Evolutionary conservation across 2,329 filamentous ascomycete species (phyloP), one percentile per base, ranked within the genome.

Genomic region (Raffaelea ambrosiae): DNA sequence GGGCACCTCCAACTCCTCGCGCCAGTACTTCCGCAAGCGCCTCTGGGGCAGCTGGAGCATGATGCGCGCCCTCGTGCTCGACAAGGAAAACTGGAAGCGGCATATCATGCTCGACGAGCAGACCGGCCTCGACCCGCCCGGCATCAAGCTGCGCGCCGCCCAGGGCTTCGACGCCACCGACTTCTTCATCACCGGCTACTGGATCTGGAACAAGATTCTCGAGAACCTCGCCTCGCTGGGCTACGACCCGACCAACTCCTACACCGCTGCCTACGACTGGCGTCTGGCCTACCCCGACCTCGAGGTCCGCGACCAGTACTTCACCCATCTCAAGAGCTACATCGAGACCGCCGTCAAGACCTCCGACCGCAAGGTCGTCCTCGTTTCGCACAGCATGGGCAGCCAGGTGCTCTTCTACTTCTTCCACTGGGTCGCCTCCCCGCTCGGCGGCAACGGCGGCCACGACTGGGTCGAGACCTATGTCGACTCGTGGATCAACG

Each of bases 201-300:
- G 93, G 93, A 97, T 98, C 51, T 96, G 90, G 90, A 96, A 88
- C 68, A 97, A 97, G 68, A 96, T 98, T 51, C 74, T 98, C 44
- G 93, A 98, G 67, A 98, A 98, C 60, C 72, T 98, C 45, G 93
- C 93, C 0, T 93, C 89, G 0, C 86, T 98, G 50, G 93, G 93
- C 14, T 98, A 98, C 63, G 93, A 98, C 61, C 91, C 93, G 21
- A 83, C 78, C 29, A 85, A 81, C 58, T 81, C 79, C 3, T 84
- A 77, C 57, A 84, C 81, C 0, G 82, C 82, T 1, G 77, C 81
- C 10, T 77, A 98, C 62, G 93, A 98, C 67, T 98, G 93, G 93
- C 81, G 93, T 21, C 70, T 98, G 48, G 87, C 88, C 1, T 98
- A 95, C 61, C 72, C 77, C 50, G 96, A 97, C 58, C 81, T 96